Evolutionary conservation across 345 rosid genomes (phyloP).

Genomic region (Diplotaxis tenuifolia): DNA sequence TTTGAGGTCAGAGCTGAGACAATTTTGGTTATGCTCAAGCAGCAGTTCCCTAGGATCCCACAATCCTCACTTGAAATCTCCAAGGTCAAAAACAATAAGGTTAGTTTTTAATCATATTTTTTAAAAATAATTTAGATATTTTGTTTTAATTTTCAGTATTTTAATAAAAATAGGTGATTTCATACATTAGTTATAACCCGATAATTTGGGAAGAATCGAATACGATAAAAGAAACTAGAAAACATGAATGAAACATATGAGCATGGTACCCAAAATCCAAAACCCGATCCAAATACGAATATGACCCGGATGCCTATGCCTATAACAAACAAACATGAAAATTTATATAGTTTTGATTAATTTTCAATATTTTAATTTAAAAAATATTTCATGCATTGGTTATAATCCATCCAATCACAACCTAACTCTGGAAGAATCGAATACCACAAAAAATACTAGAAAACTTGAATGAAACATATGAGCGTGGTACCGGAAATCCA

Average conservation of each 20-base stretch:
- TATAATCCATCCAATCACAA: neutral
- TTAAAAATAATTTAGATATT: neutral
- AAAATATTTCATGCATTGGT: neutral
- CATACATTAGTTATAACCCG: too few relatives aligned
- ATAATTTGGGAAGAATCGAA: too few relatives aligned
- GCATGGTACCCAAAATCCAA: too few relatives aligned
- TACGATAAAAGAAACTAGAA: too few relatives aligned
- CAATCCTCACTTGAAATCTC: conserved; percentile 82
- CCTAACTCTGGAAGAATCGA: neutral
- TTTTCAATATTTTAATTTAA: neutral
- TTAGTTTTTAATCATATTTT: too few relatives aligned
- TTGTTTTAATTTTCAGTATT: too few relatives aligned
- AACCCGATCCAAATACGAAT: too few relatives aligned
- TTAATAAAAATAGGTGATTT: too few relatives aligned
- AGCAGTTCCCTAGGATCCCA: conserved; percentile 71
- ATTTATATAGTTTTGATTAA: neutral
- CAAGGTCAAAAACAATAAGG: conserved; percentile 72
- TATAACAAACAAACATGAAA: too few relatives aligned
- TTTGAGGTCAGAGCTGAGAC: conserved; percentile 91
- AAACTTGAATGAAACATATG: neutral
- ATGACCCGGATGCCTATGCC: too few relatives aligned
- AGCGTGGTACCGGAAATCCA: neutral
- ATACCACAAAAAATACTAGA: too few relatives aligned
- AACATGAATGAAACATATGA: too few relatives aligned
- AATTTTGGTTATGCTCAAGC: conserved; percentile 68